Conservation (phyloP, 2,329 filamentous ascomycete genomes). For the Microdochium nivale region DNA sequence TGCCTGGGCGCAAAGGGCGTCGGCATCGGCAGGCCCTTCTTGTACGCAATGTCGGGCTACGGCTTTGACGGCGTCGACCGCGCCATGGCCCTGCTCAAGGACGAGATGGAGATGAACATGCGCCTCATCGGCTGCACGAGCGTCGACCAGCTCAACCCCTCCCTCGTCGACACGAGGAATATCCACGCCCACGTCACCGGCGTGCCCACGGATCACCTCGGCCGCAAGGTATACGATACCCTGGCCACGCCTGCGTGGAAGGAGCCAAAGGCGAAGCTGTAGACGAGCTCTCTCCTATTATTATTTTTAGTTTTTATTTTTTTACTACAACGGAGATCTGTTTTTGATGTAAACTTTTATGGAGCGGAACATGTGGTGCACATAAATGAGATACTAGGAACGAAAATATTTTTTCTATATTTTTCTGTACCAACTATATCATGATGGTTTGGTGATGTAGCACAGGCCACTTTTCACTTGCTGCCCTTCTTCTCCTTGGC, state of each 20-base stretch:
- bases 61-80: conserved; percentile 79
- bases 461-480: not conserved
- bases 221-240: conserved; percentile 42
- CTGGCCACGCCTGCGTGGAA: conserved; percentile 43
- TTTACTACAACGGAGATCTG: no score
- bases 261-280: conserved; percentile 41
- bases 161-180: conserved; percentile 69
- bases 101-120: conserved; percentile 99
- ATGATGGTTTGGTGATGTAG: no score
- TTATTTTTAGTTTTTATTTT: no score
- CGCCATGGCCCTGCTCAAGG: conserved; percentile 86
- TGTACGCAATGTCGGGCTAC: conserved; percentile 94
- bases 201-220: conserved; percentile 39
- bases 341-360: no score
- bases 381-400: no score
- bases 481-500: conserved; percentile 30
- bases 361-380: no score
- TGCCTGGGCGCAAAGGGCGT: conserved; percentile 89
- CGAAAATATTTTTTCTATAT: no score
- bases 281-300: no score
- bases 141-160: conserved; percentile 70
- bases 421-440: no score
- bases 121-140: conserved; percentile 73
- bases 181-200: conserved; percentile 45
- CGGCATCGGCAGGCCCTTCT: conserved; percentile 87